Percentiles rank a stretch among this genome's conserved stretches.
Conservation (phyloP, 495 filamentous ascomycete genomes). For the Cercophora scortea region DNA sequence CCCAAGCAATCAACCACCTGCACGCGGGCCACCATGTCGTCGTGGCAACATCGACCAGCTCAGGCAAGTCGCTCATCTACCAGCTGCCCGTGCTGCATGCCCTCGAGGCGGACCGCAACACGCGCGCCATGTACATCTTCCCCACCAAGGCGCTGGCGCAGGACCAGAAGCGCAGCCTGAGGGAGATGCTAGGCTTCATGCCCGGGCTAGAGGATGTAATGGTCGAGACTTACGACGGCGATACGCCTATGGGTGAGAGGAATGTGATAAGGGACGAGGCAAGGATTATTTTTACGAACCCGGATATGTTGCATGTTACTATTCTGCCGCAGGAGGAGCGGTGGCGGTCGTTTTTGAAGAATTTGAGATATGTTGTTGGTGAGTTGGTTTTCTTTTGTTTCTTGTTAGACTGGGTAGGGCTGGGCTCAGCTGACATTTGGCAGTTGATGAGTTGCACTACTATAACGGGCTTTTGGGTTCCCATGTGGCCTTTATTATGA, state of each 20-base stretch:
- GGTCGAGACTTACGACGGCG: slow-evolving; percentile 93
- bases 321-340: slow-evolving; percentile 86
- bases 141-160: slow-evolving; percentile 96
- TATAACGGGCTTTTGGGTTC: slow-evolving; percentile 94
- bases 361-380: slow-evolving; percentile 83
- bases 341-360: slow-evolving; percentile 84
- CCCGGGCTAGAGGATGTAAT: slow-evolving; percentile 62
- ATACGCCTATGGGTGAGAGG: slow-evolving; percentile 75
- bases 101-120: slow-evolving; percentile 66
- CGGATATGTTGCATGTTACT: slow-evolving; percentile 94
- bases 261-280: slow-evolving; percentile 80
- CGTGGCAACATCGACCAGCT: slow-evolving; percentile 89
- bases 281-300: slow-evolving; percentile 94
- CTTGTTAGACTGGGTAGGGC: too few species aligned
- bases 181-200: slow-evolving; percentile 77
- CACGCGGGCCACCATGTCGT: slow-evolving; percentile 82
- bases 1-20: slow-evolving; percentile 87
- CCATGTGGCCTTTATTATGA: slow-evolving; percentile 93
- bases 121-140: slow-evolving; percentile 95
- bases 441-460: slow-evolving; percentile 80
- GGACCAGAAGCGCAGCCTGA: slow-evolving; percentile 84
- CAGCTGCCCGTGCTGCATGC: slow-evolving; percentile 89
- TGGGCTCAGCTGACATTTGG: neutral
- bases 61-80: slow-evolving; percentile 94
- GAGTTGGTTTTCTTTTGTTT: slow-evolving; percentile 12